A percentile compares a stretch with the other conserved stretches of the same genome.
These are phyloP conservation scores for Dissophora globulifera DNA, from an alignment of 192 early-diverging fungal genomes.

Conservation along the genomic window DNA sequence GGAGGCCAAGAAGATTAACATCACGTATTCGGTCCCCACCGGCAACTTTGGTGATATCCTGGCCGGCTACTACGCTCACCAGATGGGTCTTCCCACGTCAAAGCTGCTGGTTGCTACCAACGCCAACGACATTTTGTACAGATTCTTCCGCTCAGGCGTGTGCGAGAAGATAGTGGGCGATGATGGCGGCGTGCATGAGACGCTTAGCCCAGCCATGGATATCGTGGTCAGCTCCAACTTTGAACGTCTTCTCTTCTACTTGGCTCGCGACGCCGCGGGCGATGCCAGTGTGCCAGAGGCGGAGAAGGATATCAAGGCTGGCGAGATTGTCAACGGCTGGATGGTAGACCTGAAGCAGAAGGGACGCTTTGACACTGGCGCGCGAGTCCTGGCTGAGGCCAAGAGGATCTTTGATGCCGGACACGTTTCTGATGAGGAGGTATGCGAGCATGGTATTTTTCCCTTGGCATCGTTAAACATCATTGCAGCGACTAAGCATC, in stretches of 20 bases:
- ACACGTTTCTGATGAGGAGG: conserved; percentile 74
- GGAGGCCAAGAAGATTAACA: conserved; percentile 56
- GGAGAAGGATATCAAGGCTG: conserved; percentile 62
- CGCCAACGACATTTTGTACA: conserved; percentile 95
- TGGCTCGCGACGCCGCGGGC: conserved; percentile 70
- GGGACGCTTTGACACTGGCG: conserved; percentile 78
- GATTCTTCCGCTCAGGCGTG: conserved; percentile 87
- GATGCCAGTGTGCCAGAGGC: conserved; percentile 49
- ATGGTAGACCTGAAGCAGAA: conserved; percentile 80
- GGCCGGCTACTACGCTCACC: conserved; percentile 91
- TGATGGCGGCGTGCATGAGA: conserved; percentile 71
- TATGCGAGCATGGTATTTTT: no score
- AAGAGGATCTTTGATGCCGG: conserved; percentile 78
- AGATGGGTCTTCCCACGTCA: conserved; percentile 90
- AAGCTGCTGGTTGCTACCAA: conserved; percentile 94
- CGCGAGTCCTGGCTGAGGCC: conserved; percentile 70
- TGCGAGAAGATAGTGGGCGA: conserved; percentile 81
- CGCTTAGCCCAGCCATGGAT: conserved; percentile 97
- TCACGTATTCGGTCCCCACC: conserved; percentile 90
- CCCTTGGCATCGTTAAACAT: no score
- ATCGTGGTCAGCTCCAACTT: conserved; percentile 97
- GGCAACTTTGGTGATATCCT: conserved; percentile 98
- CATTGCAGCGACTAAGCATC: no score
- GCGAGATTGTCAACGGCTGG: conserved; percentile 72
- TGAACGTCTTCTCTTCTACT: conserved; percentile 96